Conservation (phyloP, 768 basidiomycete genomes). For the Thelephora aurantiotincta region DNA sequence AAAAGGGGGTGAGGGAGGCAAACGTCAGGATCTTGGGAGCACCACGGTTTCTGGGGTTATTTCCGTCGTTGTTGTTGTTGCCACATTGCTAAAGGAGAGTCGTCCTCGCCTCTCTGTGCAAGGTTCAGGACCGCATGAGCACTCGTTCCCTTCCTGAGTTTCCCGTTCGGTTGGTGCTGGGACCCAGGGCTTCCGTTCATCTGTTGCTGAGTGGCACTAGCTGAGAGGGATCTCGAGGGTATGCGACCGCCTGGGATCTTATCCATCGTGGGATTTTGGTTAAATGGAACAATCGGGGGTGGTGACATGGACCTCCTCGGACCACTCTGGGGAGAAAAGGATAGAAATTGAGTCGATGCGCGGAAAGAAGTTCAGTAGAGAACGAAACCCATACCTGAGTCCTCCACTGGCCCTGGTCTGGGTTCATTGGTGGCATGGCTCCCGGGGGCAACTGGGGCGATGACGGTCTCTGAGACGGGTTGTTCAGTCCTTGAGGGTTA, state of each 20-base stretch:
- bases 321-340: slow-evolving; percentile 12
- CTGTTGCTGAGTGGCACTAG: slow-evolving; percentile 30
- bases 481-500: slow-evolving; percentile 16
- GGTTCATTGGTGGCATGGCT: slow-evolving; percentile 40
- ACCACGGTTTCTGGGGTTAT: slow-evolving; percentile 14
- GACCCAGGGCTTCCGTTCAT: too few relatives aligned
- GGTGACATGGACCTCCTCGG: slow-evolving; percentile 19
- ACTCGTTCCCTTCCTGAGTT: slow-evolving; percentile 48
- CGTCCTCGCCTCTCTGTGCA: slow-evolving; percentile 49
- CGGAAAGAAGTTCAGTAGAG: too few relatives aligned
- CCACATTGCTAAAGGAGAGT: slow-evolving; percentile 66
- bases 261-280: too few relatives aligned
- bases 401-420: slow-evolving; percentile 9
- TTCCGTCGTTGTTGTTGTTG: slow-evolving; percentile 54
- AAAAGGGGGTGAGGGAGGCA: neutral
- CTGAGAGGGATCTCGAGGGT: slow-evolving; percentile 57
- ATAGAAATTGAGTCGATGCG: too few relatives aligned
- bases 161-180: slow-evolving; percentile 32
- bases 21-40: neutral
- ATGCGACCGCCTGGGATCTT: too few relatives aligned
- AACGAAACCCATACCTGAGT: slow-evolving; percentile 18
- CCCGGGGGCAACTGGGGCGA: slow-evolving; percentile 40
- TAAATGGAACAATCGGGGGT: slow-evolving; percentile 11
- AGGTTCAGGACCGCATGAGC: slow-evolving; percentile 43
- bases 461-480: too few relatives aligned